Evolutionary conservation across 2,329 filamentous ascomycete species (phyloP), one percentile per base, ranked within the genome.

Genomic region (Paraphoma sp.): DNA sequence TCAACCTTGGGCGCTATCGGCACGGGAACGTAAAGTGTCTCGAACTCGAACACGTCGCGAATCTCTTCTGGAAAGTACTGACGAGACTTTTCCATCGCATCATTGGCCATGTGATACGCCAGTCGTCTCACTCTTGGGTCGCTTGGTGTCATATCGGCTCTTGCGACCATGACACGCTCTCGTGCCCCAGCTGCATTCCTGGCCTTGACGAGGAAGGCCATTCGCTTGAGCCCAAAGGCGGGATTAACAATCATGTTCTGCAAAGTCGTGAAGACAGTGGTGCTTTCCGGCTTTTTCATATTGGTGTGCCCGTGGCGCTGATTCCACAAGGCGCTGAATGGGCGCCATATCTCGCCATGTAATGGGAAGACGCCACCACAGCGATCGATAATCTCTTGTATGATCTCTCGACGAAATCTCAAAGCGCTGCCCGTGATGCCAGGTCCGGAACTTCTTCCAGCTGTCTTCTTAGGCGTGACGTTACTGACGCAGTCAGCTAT

Each of bases 351-450:
- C 60, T 86, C 84, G 44, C 76, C 77, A 23, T 83, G 80, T 38
- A 82, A 79, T 2, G 86, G 84, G 51, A 83, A 87, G 2, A 83
- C 81, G 7, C 86, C 86, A 45, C 79, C 79, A 52, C 82, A 83
- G 47, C 80, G 78, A 44, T 83, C 75, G 11, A 88, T 65, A 40
- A 88, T 81, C 28, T 85, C 79, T 67, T 85, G 71, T 3, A 88
- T 75, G 30, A 87, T 82, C 16, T 80, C 80, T 28, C 64, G 64
- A 28, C 67, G 63, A 16, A 68, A 65, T 17, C 57, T 56, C 23
- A 59, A 53, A 14, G 54, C 60, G 31, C 65, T 69, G 6, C 64
- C 61, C 44, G 18, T 55, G 23, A 50, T 59, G 29, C 16, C 47
- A 33, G 43, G 56, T 16, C 31, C 47, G 42, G 38, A 53, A 14